A percentile compares a stretch with the other conserved stretches of the same genome.
Conservation (phyloP, 2,329 filamentous ascomycete genomes). For the Sodiomyces alkalinus region DNA sequence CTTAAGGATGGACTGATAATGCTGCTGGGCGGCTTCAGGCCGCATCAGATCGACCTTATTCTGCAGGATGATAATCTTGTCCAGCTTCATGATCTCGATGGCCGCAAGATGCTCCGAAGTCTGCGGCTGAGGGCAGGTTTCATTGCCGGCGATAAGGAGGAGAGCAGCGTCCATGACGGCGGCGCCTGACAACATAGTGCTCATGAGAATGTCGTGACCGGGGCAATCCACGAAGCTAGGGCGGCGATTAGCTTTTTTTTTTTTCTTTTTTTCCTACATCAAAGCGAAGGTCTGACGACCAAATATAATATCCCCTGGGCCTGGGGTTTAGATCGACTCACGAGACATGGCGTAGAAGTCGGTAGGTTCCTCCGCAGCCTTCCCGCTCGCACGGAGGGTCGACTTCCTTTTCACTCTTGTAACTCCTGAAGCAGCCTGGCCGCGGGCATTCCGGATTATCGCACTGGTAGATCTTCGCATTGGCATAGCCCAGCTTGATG, state of each 20-base stretch:
- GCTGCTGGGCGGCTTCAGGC: slow-evolving; percentile 81
- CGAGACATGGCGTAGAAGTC: slow-evolving; percentile 83
- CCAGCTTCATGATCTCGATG: slow-evolving; percentile 99
- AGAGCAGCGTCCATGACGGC: slow-evolving; percentile 99
- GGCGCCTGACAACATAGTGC: slow-evolving; percentile 98
- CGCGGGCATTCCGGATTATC: slow-evolving; percentile 82
- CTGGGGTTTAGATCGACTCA: slow-evolving; percentile 42
- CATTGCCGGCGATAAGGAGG: slow-evolving; percentile 92
- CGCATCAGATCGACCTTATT: slow-evolving; percentile 99
- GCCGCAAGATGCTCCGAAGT: slow-evolving; percentile 97
- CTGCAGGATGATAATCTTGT: slow-evolving; percentile 98
- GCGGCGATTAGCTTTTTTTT: slow-evolving; percentile 10
- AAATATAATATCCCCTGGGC: background rate
- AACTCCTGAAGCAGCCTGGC: slow-evolving; percentile 90
- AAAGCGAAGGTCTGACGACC: slow-evolving; percentile 1
- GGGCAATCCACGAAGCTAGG: slow-evolving; percentile 90
- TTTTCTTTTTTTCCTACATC: too few species aligned
- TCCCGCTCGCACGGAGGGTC: slow-evolving; percentile 92
- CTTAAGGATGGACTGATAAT: slow-evolving; percentile 95
- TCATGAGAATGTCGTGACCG: slow-evolving; percentile 99
- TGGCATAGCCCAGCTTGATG: slow-evolving; percentile 98
- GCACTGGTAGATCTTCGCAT: slow-evolving; percentile 99
- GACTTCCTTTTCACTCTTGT: slow-evolving; percentile 97
- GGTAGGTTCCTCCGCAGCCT: slow-evolving; percentile 76
- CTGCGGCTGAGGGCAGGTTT: slow-evolving; percentile 95